These are phyloP conservation scores for Penicillium sumatraense DNA, from an alignment of 2,329 filamentous ascomycete species.

Conservation along the genomic window DNA sequence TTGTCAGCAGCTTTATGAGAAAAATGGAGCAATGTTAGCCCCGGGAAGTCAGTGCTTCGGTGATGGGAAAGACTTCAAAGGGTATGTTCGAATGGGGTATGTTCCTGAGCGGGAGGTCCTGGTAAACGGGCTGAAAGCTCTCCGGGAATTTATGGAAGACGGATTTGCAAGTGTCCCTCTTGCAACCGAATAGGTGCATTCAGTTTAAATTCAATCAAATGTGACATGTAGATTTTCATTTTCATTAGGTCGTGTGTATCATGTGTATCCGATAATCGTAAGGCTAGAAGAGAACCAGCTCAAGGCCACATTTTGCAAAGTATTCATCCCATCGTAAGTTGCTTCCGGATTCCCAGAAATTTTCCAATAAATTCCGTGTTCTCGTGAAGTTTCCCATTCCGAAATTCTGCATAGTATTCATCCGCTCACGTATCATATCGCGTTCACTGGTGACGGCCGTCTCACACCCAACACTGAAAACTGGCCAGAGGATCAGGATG, in stretches of 20 bases:
- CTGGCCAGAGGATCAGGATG: conserved; percentile 36
- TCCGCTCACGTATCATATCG: conserved; percentile 25
- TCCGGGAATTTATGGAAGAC: conserved; percentile 58
- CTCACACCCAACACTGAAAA: conserved; percentile 39
- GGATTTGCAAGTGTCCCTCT: conserved; percentile 54
- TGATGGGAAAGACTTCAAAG: conserved; percentile 64
- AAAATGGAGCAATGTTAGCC: conserved; percentile 72
- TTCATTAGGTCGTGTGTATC: background rate
- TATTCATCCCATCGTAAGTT: conserved; percentile 26
- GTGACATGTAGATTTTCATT: background rate
- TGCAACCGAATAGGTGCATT: background rate
- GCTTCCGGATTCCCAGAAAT: conserved; percentile 27
- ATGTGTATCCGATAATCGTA: background rate
- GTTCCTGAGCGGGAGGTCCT: conserved; percentile 71
- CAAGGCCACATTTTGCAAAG: conserved; percentile 23
- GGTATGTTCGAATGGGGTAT: conserved; percentile 77
- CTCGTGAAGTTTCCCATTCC: conserved; percentile 37
- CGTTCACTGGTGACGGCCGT: conserved; percentile 23
- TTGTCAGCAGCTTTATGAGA: conserved; percentile 67
- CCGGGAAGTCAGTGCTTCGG: conserved; percentile 77
- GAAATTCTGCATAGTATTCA: conserved; percentile 32
- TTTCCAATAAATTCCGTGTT: conserved; percentile 21
- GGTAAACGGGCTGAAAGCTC: conserved; percentile 63
- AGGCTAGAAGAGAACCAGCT: conserved; percentile 31
- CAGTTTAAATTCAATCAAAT: background rate